Evolutionary conservation across 345 rosid genomes (phyloP).

Genomic region (Sisymbrium irio): DNA sequence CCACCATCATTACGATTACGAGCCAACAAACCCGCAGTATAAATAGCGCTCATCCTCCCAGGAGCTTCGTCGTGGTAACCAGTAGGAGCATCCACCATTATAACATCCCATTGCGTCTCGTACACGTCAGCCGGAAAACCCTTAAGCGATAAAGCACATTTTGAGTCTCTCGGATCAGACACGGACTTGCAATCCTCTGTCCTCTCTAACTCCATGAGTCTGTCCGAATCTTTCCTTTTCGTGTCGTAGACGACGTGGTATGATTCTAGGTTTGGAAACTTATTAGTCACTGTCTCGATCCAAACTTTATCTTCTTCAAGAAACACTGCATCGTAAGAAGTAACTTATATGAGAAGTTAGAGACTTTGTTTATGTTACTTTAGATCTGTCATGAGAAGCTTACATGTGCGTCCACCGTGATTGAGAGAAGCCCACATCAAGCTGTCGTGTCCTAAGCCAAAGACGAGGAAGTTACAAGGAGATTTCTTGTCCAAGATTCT

Average conservation of each 20-base stretch:
- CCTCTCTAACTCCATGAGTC: slow-evolving; percentile 56
- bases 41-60: slow-evolving; percentile 86
- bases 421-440: slow-evolving; percentile 92
- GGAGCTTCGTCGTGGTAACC: slow-evolving; percentile 84
- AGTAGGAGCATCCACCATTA: slow-evolving; percentile 91
- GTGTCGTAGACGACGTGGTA: slow-evolving; percentile 77
- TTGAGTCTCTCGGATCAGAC: slow-evolving; percentile 64
- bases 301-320: slow-evolving; percentile 86
- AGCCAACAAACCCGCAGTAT: slow-evolving; percentile 86
- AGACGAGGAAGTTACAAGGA: slow-evolving; percentile 89
- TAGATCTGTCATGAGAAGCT: slow-evolving; percentile 11
- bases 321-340: slow-evolving; percentile 36
- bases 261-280: slow-evolving; percentile 63
- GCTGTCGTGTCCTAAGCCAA: slow-evolving; percentile 91
- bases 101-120: slow-evolving; percentile 72
- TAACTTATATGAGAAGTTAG: background rate
- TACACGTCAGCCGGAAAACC: slow-evolving; percentile 70
- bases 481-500: slow-evolving; percentile 61
- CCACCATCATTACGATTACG: slow-evolving; percentile 57
- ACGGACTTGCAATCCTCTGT: slow-evolving; percentile 65
- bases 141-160: slow-evolving; percentile 72
- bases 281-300: slow-evolving; percentile 60
- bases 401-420: slow-evolving; percentile 73
- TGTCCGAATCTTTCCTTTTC: slow-evolving; percentile 66
- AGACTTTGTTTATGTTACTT: background rate